These are phyloP conservation scores for Globisporangium rhizosaccharum DNA, from an alignment of 352 stramenopile species.

Conservation along the genomic window DNA sequence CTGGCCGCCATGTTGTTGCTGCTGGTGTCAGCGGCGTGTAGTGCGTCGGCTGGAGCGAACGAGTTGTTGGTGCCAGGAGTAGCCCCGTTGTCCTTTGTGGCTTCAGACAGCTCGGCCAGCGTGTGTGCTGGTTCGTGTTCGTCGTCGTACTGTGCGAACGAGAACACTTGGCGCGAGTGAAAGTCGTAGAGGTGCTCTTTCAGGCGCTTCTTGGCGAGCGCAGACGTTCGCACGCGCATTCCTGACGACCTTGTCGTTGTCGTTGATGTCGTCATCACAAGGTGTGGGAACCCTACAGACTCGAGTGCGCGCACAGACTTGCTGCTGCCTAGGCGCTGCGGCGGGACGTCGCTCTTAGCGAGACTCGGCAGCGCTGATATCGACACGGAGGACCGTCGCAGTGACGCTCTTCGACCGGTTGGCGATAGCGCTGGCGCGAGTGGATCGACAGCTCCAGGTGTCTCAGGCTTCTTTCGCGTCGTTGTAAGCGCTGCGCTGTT, in stretches of 20 bases:
- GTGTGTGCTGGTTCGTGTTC: constrained; percentile 1
- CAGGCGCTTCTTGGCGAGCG: constrained; percentile 26
- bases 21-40: neutral
- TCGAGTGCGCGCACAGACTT: neutral
- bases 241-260: neutral
- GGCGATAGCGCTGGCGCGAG: neutral
- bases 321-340: no score
- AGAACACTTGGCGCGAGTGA: constrained; percentile 56
- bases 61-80: neutral
- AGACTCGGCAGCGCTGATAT: constrained; percentile 1
- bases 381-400: constrained; percentile 5
- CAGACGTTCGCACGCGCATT: constrained; percentile 1
- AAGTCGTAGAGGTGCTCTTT: constrained; percentile 57
- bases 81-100: neutral
- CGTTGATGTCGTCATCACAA: neutral
- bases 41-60: neutral
- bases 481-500: neutral
- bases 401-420: neutral
- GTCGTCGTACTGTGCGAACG: constrained; percentile 19
- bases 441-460: neutral
- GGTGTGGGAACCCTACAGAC: neutral
- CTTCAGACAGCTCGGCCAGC: neutral
- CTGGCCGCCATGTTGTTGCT: neutral
- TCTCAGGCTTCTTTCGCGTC: constrained; percentile 1
- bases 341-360: neutral